These are phyloP conservation scores for Amphicarpaea edgeworthii DNA, from an alignment of 306 rosid genomes.

Conservation along the genomic window DNA sequence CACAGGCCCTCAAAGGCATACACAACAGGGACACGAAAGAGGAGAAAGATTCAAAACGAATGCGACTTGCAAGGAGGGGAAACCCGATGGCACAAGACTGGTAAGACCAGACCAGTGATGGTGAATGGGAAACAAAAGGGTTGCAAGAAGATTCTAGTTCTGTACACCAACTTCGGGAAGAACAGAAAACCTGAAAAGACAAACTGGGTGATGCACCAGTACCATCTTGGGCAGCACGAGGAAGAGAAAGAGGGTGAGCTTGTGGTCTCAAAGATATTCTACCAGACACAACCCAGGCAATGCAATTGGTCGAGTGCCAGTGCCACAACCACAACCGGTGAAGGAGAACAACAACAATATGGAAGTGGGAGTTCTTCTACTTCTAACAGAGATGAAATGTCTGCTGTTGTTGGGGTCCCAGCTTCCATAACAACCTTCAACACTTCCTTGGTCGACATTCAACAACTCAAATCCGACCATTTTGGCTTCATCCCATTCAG, in stretches of 20 bases:
- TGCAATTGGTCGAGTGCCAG: conserved; percentile 84
- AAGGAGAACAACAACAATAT: conserved; percentile 47
- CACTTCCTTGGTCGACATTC: conserved; percentile 65
- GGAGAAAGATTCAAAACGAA: conserved; percentile 91
- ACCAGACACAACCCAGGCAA: conserved; percentile 96
- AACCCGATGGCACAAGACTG: conserved; percentile 98
- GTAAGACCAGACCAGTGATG: conserved; percentile 91
- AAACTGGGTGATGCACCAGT: conserved; percentile 99
- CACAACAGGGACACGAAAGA: conserved; percentile 97
- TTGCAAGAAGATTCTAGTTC: conserved; percentile 92
- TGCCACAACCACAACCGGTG: conserved; percentile 53
- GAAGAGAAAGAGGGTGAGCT: conserved; percentile 97
- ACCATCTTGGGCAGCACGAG: conserved; percentile 87
- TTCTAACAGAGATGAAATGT: conserved; percentile 67
- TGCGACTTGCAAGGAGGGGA: conserved; percentile 87
- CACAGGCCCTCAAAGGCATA: conserved; percentile 98
- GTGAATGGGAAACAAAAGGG: conserved; percentile 91
- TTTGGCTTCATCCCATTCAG: conserved; percentile 79
- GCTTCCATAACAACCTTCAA: conserved; percentile 57
- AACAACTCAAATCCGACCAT: conserved; percentile 78
- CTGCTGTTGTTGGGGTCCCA: conserved; percentile 55
- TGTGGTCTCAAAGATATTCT: conserved; percentile 92
- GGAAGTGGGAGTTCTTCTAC: conserved; percentile 83
- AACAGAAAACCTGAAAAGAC: conserved; percentile 95
- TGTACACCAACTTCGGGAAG: conserved; percentile 94